A percentile compares a stretch with the other conserved stretches of the same genome.
Conservation (phyloP, 2,329 filamentous ascomycete species). For the Elsinoe fawcettii region DNA sequence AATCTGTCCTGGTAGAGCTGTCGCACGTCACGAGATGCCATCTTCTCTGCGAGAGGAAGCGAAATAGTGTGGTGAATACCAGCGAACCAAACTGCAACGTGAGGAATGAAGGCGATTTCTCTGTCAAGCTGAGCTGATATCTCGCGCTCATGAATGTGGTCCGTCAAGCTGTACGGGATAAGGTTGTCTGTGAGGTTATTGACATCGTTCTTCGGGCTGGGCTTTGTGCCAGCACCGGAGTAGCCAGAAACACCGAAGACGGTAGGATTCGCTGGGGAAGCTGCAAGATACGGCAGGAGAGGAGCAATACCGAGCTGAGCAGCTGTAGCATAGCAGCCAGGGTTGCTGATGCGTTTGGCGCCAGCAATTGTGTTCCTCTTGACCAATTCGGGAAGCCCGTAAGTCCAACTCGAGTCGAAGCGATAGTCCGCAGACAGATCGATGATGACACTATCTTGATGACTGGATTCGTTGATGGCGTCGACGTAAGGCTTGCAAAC, state of each 20-base stretch:
- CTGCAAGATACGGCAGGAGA: conserved; percentile 64
- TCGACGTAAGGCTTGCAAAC: conserved; percentile 93
- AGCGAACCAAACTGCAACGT: conserved; percentile 95
- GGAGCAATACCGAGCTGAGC: conserved; percentile 85
- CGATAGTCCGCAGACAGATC: conserved; percentile 96
- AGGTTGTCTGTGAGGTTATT: conserved; percentile 76
- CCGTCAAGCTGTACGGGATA: conserved; percentile 83
- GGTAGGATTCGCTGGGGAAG: conserved; percentile 57
- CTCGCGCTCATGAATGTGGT: conserved; percentile 91
- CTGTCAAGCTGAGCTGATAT: conserved; percentile 70
- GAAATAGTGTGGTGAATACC: conserved; percentile 89
- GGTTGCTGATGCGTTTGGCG: conserved; percentile 79
- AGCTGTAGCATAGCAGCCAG: conserved; percentile 91
- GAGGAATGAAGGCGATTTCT: conserved; percentile 77
- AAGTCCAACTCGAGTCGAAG: conserved; percentile 79
- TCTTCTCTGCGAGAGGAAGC: conserved; percentile 75
- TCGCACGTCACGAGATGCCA: conserved; percentile 86
- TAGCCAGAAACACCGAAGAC: conserved; percentile 91
- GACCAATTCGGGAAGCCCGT: conserved; percentile 80
- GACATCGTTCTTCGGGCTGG: conserved; percentile 87
- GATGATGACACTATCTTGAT: conserved; percentile 67
- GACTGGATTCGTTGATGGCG: conserved; percentile 65
- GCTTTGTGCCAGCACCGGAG: conserved; percentile 91
- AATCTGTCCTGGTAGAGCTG: conserved; percentile 95
- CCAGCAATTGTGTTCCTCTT: conserved; percentile 67